Evolutionary conservation across 106 monocot species (phyloP), one percentile per base, ranked within the genome.

Genomic region (Phalaenopsis aphrodite): DNA sequence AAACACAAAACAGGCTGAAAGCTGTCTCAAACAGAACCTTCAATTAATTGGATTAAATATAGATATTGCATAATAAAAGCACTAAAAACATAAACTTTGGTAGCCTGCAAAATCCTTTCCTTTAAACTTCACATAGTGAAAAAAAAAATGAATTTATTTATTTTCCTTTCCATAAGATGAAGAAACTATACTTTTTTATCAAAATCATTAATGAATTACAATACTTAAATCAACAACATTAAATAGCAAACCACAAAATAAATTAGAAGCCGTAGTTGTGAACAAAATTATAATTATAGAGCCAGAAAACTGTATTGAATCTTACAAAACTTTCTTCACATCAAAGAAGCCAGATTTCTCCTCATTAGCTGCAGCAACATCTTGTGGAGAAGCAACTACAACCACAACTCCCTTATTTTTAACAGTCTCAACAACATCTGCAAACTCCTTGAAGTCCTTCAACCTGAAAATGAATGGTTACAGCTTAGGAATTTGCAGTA

Each of bases 361-460:
- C 39, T 83, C 77, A 69, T 95, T 88, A 67, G 98, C 87, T 55
- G 87, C 85, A n/a, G 80, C 72, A 41, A 95, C 93, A 86, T 93
- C 95, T 0, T 99, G 95, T 1, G 84, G 87, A 43, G 91, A 99
- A 83, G 98, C 95, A 91, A 95, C 98, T 23, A 91, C 89, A 81
- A 99, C 98, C 61, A 87, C 88, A 56, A 93, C 88, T 5, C 98
- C 98, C 24, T 84, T 93, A 19, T 91, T 83, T 81, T 91, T 95
- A 30, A 99, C 86, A 2, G 88, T 77, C 52, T 99, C 93, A 64
- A 99, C 65, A 74, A 82, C 92, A 85, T 99, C 91, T 30, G 95
- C 90, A 82, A 99, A 99, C 80, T 95, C 95, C 83, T 87, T 94
- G 85, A 99, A 95, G 82, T 99, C 91, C 83, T 99, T 99, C 81